A percentile compares a stretch with the other conserved stretches of the same genome.
Conservation (phyloP, 2,329 filamentous ascomycete genomes). For the Moelleriella libera region DNA sequence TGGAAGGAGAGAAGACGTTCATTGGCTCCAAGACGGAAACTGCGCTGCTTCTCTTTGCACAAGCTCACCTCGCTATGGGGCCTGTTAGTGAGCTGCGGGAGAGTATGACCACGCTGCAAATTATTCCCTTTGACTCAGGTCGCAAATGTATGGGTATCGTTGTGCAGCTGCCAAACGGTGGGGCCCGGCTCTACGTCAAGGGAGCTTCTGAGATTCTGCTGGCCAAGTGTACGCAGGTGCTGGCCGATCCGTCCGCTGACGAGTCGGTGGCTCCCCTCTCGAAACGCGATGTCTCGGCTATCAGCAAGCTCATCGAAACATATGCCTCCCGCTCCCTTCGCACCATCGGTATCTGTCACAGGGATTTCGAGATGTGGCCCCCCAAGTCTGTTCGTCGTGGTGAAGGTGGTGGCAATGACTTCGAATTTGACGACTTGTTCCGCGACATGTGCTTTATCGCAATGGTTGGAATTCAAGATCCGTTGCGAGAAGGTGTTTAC, state of each 20-base stretch:
- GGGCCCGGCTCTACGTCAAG: slow-evolving; percentile 45
- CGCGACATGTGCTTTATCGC: slow-evolving; percentile 53
- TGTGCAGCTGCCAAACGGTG: slow-evolving; percentile 33
- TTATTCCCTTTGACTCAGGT: slow-evolving; percentile 63
- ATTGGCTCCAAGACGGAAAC: slow-evolving; percentile 71
- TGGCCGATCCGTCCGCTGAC: slow-evolving; percentile 33
- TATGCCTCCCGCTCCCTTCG: slow-evolving; percentile 72
- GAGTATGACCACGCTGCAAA: slow-evolving; percentile 43
- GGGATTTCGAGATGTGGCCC: slow-evolving; percentile 76
- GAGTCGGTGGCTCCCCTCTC: slow-evolving; percentile 28
- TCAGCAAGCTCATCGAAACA: slow-evolving; percentile 56
- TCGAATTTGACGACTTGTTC: slow-evolving; percentile 54
- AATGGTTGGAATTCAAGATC: slow-evolving; percentile 71
- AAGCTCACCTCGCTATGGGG: slow-evolving; percentile 52
- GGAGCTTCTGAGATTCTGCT: slow-evolving; percentile 53
- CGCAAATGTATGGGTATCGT: slow-evolving; percentile 60
- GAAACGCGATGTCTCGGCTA: slow-evolving; percentile 35
- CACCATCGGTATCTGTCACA: slow-evolving; percentile 73
- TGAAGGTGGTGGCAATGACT: slow-evolving; percentile 43
- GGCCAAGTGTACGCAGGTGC: slow-evolving; percentile 35
- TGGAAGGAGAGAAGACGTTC: slow-evolving; percentile 51
- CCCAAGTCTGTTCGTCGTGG: slow-evolving; percentile 44
- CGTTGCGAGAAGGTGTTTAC: slow-evolving; percentile 58
- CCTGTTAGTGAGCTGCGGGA: slow-evolving; percentile 50
- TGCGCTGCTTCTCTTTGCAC: slow-evolving; percentile 55